Percentiles rank a stretch among this genome's conserved stretches.
Conservation (phyloP, 1,284 basidiomycete genomes). For the Taiwanofungus camphoratus region DNA sequence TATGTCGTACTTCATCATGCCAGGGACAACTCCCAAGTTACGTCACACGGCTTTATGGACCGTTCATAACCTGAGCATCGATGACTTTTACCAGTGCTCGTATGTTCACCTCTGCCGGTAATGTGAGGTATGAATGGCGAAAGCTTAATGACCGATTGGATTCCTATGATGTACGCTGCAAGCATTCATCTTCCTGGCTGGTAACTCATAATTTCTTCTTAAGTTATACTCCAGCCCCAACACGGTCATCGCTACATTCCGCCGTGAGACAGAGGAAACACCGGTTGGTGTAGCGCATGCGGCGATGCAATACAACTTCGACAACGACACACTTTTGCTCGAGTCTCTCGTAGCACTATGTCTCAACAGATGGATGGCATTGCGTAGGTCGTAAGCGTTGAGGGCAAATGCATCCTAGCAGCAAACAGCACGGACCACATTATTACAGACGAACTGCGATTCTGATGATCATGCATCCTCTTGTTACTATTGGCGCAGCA, state of each 20-base stretch:
- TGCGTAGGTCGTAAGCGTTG: slow-evolving; percentile 31
- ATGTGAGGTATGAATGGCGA: slow-evolving; percentile 57
- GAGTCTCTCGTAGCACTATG: slow-evolving; percentile 60
- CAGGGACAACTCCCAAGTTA: slow-evolving; percentile 45
- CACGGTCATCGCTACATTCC: slow-evolving; percentile 47
- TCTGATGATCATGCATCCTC: background rate
- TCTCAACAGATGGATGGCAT: slow-evolving; percentile 70
- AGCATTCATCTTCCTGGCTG: background rate
- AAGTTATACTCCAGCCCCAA: slow-evolving; percentile 45
- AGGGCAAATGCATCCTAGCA: slow-evolving; percentile 1
- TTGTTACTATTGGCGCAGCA: slow-evolving; percentile 4
- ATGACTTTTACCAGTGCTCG: slow-evolving; percentile 40
- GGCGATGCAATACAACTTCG: slow-evolving; percentile 56
- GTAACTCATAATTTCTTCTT: slow-evolving; percentile 1
- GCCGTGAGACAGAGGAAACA: slow-evolving; percentile 40
- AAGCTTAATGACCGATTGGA: slow-evolving; percentile 37
- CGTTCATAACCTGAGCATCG: background rate
- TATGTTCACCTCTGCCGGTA: slow-evolving; percentile 49
- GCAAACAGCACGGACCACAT: slow-evolving; percentile 14
- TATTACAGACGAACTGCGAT: slow-evolving; percentile 16
- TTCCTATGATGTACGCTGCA: slow-evolving; percentile 56
- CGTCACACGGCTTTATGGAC: slow-evolving; percentile 10
- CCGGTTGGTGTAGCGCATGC: slow-evolving; percentile 59
- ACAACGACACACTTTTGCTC: slow-evolving; percentile 51
- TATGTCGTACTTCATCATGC: slow-evolving; percentile 56